phyloP scores from a whole-genome alignment of 805 yeast species.

The Saccharomyces cerevisiae region DNA sequence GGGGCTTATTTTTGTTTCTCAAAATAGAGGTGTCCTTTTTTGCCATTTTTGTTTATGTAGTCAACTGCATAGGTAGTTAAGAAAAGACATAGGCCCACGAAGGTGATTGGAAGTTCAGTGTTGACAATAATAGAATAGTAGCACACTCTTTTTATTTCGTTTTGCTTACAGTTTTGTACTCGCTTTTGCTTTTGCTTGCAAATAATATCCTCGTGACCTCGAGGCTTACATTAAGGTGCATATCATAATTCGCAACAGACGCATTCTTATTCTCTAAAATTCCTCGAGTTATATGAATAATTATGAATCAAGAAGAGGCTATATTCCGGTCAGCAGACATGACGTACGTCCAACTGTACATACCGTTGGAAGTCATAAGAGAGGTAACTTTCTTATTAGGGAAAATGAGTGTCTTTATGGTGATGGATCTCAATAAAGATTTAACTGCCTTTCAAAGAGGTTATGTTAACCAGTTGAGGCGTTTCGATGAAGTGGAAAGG shows the following conservation, averaged over 20 bases:
- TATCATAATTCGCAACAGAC: not conserved
- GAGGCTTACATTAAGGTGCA: not conserved
- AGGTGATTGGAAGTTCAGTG: not conserved
- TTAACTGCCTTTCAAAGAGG: slow-evolving; percentile 84
- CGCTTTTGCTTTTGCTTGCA: not conserved
- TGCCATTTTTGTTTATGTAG: not conserved
- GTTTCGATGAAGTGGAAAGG: slow-evolving; percentile 73
- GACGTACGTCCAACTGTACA: slow-evolving; percentile 86
- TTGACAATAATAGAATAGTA: not conserved
- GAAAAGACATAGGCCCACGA: not conserved
- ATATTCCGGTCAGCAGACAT: slow-evolving; percentile 78
- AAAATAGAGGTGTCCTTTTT: not conserved
- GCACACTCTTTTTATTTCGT: not conserved
- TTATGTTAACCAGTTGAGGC: slow-evolving; percentile 78
- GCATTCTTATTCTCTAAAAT: not conserved
- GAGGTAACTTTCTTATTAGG: slow-evolving; percentile 81
- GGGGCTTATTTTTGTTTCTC: not conserved
- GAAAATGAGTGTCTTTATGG: slow-evolving; percentile 75
- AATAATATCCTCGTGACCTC: not conserved
- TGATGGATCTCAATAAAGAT: slow-evolving; percentile 76
- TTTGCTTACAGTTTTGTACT: not conserved
- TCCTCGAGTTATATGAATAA: not conserved
- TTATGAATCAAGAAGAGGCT: slow-evolving; percentile 28
- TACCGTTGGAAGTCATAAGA: slow-evolving; percentile 76
- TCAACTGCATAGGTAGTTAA: not conserved